A percentile compares a stretch with the other conserved stretches of the same genome.
Evolutionary conservation across 176 grass and related monocot species (phyloP).

Genomic region (Thinopyrum elongatum): DNA sequence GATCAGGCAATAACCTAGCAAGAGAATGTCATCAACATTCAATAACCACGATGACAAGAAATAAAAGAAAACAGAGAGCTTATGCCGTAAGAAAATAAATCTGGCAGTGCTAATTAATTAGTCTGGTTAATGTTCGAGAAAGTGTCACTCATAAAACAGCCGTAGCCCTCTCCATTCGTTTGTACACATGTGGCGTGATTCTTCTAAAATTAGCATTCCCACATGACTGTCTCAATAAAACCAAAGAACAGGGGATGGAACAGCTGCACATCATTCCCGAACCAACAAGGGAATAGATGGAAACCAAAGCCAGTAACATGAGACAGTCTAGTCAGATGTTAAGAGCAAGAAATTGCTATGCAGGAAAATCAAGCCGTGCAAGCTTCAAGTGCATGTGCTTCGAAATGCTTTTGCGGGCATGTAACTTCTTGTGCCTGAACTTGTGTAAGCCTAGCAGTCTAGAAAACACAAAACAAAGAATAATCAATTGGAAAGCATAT

Average conservation of each 20-base stretch:
- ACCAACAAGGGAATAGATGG: not conserved
- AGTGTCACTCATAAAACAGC: not conserved
- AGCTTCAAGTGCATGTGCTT: not conserved
- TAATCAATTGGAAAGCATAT: not conserved
- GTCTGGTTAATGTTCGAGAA: not conserved
- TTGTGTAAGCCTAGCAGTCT: not conserved
- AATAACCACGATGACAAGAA: not conserved
- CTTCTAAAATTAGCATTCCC: not conserved
- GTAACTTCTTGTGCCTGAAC: not conserved
- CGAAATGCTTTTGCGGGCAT: not conserved
- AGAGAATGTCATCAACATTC: slow-evolving; percentile 34
- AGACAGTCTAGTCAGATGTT: slow-evolving; percentile 14
- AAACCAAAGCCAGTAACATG: not conserved
- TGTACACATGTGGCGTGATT: not conserved
- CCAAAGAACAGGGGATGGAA: not conserved
- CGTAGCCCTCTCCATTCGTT: not conserved
- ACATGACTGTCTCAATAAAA: not conserved
- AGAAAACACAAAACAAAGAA: not conserved
- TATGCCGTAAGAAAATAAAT: slow-evolving; percentile 9
- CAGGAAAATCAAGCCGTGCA: not conserved
- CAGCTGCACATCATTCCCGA: not conserved
- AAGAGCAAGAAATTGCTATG: not conserved
- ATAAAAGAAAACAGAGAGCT: slow-evolving; percentile 33
- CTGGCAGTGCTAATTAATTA: not conserved
- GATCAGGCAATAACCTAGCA: slow-evolving; percentile 87